Evolutionary conservation across 805 yeast species (phyloP), one percentile per base, ranked within the genome.

Genomic region (Saccharomycopsis vini): DNA sequence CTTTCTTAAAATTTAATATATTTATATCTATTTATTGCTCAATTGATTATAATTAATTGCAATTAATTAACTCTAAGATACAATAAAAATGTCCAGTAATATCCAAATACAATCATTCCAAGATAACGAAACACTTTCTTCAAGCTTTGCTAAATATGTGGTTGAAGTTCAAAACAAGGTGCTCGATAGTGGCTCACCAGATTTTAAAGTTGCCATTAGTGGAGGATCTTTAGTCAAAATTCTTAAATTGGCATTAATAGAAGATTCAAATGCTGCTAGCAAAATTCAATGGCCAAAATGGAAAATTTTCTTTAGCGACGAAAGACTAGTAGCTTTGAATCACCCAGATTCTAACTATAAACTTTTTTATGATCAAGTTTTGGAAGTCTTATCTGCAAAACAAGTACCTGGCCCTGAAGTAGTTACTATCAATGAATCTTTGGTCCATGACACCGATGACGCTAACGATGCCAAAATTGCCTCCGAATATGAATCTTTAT

Each of bases 341-440:
- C 81, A 86, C 58, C 78, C 72, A 19, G 97, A 89, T 60, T 84
- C 95, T 49, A 89, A 89, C 68, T 87, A 75, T 58, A 90, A 92
- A 3, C 70, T 81, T 41, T 84, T 89, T 67, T 75, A 82, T 56
- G 95, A 87, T 63, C 64, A 65, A 44, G 71, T 87, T 26, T 72
- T 61, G 63, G 36, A 65, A 62, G 18, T 54, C 62, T 55, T 39
- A 60, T 60, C 48, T 52, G 58, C 32, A 55, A 19, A 57, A n/a
- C 56, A 56, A 47, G 59, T 56, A 40, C 62, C 62, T 3, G 62
- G 69, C 39, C 97, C 97, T 13, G 74, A 75, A 33, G 77, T 92
- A 45, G 87, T 69, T 62, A 95, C 87, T 55, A 83, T 92, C 46
- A 86, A 89, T 59, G 94, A 81, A 59, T 58, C 75, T 9, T 66